Evolutionary conservation across 1,284 basidiomycete species (phyloP), one percentile per base, ranked within the genome.

Genomic region (Microbotryum silenes-acaulis): DNA sequence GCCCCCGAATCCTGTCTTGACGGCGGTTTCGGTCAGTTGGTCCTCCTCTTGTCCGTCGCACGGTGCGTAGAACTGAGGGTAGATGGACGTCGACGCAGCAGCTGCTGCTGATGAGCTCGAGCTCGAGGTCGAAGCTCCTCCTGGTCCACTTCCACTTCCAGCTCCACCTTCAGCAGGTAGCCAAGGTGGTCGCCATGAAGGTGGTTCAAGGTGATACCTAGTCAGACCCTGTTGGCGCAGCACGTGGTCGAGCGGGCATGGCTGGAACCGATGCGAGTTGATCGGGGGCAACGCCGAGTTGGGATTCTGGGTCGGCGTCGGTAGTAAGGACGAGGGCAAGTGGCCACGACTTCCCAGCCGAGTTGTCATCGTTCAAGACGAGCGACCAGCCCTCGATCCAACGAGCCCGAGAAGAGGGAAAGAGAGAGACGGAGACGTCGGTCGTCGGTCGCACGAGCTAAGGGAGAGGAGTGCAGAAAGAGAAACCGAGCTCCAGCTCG

Each of bases 31-130:
- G 0, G 88, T 86, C 59, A 96, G 78, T 5, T 84, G 76, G 72
- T 96, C 91, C 75, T 96, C 93, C 31, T 88, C 85, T 75, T 93
- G 89, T 8, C 84, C 83, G 20, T 88, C 84, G 57, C 83, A 80
- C 4, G 91, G 88, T 47, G 91, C 91, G 73, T 88, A 84, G 73
- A 91, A 91, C 44, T 91, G 89, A 56, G 85, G 83, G 72, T 86
- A 92, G 18, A 31, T 54, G 23, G 45, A 14, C n/a, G 52, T 56
- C 25, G 37, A 14, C 52, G 33, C 18, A 29, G 10, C 49, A 23
- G 33, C 44, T 60, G 20, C n/a, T 25, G 25, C 14, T 27, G 14
- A 46, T 46, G 20, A 29, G 21, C 10, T 20, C 5, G 42, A 45
- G 31, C 31, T 23, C 20, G 6, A n/a, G 4, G 42, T 2, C 12